These are phyloP conservation scores for Teunomyces aglyptinius DNA, from an alignment of 805 yeast genomes.

Conservation along the genomic window DNA sequence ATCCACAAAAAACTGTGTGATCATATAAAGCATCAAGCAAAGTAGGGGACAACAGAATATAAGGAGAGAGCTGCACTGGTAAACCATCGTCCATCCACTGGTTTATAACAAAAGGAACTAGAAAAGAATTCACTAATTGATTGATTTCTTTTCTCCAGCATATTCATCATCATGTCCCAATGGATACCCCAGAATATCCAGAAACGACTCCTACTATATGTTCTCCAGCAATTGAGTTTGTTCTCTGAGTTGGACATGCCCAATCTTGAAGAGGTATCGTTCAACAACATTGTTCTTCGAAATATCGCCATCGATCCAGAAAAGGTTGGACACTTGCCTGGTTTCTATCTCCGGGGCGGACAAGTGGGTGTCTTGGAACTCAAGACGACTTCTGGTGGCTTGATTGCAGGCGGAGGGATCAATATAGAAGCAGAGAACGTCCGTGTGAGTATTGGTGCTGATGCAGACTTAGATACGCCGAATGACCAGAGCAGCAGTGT, in stretches of 20 bases:
- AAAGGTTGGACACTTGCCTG: conserved; percentile 61
- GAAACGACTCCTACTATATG: conserved; percentile 73
- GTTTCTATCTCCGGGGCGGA: conserved; percentile 62
- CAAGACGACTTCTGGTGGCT: conserved; percentile 45
- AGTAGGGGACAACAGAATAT: not conserved
- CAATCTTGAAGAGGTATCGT: conserved; percentile 71
- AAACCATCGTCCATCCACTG: not conserved
- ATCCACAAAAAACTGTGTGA: conserved; percentile 1
- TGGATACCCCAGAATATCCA: conserved; percentile 90
- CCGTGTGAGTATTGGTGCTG: conserved; percentile 41
- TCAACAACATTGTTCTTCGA: conserved; percentile 50
- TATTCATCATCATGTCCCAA: conserved; percentile 25
- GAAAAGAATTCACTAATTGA: no score
- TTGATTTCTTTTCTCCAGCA: not conserved
- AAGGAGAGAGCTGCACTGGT: not conserved
- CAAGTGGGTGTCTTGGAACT: conserved; percentile 53
- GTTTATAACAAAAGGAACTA: not conserved
- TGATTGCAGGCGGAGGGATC: conserved; percentile 77
- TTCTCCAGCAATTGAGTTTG: conserved; percentile 75
- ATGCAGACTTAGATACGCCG: conserved; percentile 27
- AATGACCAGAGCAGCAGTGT: conserved; percentile 30
- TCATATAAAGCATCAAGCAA: not conserved
- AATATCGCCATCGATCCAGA: conserved; percentile 74
- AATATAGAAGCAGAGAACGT: conserved; percentile 57
- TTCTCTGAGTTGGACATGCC: conserved; percentile 82